phyloP scores from a whole-genome alignment of 768 basidiomycete genomes.

The Rhodocollybia butyracea region DNA sequence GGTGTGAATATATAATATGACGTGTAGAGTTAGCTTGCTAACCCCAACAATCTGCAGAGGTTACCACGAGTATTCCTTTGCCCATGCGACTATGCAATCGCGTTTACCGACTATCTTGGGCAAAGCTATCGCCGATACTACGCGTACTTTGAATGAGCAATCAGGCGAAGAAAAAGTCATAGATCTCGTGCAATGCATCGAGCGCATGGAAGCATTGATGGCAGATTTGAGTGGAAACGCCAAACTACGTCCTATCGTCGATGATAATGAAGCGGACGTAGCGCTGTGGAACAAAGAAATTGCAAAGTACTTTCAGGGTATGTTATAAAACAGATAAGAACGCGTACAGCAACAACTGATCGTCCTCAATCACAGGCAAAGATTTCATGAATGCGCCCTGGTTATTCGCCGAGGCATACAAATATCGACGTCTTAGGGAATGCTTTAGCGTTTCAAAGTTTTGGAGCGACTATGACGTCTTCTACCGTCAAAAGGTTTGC shows the following conservation, averaged over 20 bases:
- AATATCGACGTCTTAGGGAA: slow-evolving; percentile 87
- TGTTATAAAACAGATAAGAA: neutral
- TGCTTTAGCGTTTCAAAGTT: slow-evolving; percentile 90
- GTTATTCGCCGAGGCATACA: slow-evolving; percentile 95
- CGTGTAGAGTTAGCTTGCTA: neutral
- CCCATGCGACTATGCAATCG: slow-evolving; percentile 94
- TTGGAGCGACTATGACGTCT: slow-evolving; percentile 91
- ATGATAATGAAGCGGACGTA: slow-evolving; percentile 90
- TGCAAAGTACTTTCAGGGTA: slow-evolving; percentile 89
- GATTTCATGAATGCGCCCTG: slow-evolving; percentile 96
- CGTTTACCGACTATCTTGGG: slow-evolving; percentile 93
- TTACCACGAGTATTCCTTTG: slow-evolving; percentile 80
- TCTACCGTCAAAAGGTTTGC: slow-evolving; percentile 87
- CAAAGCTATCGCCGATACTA: slow-evolving; percentile 91
- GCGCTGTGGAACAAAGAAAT: slow-evolving; percentile 94
- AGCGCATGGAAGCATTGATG: slow-evolving; percentile 90
- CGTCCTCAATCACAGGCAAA: slow-evolving; percentile 57
- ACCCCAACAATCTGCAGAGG: slow-evolving; percentile 47
- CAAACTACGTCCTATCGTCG: slow-evolving; percentile 82
- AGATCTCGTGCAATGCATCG: slow-evolving; percentile 83
- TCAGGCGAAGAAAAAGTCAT: slow-evolving; percentile 78
- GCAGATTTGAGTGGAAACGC: slow-evolving; percentile 79
- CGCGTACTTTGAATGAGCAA: slow-evolving; percentile 84
- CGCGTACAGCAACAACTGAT: neutral
- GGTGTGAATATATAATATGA: too few species aligned